A percentile compares a stretch with the other conserved stretches of the same genome.
Evolutionary conservation across 129 eudicot species (phyloP).

Genomic region (Kitagawia praeruptora): DNA sequence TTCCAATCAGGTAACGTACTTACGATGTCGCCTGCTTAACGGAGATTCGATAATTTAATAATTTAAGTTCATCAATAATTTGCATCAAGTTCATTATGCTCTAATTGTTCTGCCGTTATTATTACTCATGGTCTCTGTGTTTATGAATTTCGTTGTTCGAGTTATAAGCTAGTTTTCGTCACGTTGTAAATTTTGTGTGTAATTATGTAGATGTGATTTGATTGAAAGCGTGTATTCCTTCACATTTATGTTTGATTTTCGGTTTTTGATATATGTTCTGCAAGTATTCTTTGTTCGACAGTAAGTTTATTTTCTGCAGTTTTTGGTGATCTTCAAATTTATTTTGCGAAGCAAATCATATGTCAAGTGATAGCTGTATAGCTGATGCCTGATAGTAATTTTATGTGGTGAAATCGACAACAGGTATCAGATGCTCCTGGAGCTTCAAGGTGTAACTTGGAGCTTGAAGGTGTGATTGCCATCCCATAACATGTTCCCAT

Average conservation of each 20-base stretch:
- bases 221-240: background rate
- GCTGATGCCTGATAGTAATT: background rate
- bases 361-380: background rate
- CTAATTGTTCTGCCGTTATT: background rate
- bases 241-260: background rate
- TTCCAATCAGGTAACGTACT: background rate
- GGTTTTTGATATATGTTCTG: background rate
- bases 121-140: too few species aligned
- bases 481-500: slow-evolving; percentile 13
- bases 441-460: slow-evolving; percentile 23
- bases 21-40: too few species aligned
- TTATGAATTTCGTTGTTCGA: background rate
- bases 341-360: background rate
- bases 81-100: background rate
- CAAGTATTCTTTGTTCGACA: background rate
- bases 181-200: background rate
- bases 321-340: background rate
- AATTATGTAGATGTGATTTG: background rate
- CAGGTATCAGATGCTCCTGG: background rate
- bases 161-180: background rate
- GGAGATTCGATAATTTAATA: too few species aligned
- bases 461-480: too few species aligned
- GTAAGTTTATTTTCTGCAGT: background rate
- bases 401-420: background rate
- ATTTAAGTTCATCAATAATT: too few species aligned